A percentile compares a stretch with the other conserved stretches of the same genome.
Evolutionary conservation across 2,329 filamentous ascomycete genomes (phyloP).

Genomic region (Fusarium coicis): DNA sequence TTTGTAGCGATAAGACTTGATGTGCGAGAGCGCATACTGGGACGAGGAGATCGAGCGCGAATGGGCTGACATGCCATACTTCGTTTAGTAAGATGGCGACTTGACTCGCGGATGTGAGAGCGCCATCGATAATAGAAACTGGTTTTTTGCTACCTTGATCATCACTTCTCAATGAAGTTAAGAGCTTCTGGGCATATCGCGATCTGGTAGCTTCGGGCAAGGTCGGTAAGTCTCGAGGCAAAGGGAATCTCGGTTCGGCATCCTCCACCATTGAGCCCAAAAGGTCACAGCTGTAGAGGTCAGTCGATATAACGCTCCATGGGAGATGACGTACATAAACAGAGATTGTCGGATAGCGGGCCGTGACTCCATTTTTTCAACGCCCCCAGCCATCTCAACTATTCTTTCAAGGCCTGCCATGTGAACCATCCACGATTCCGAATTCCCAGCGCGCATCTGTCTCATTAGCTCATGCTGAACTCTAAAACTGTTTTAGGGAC

Average conservation of each 20-base stretch:
- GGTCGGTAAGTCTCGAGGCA: background rate
- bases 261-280: constrained; percentile 32
- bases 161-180: background rate
- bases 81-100: constrained; percentile 16
- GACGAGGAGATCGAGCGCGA: constrained; percentile 16
- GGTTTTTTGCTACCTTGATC: no score
- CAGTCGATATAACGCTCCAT: no score
- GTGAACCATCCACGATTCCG: constrained; percentile 26
- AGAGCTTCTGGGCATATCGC: background rate
- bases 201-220: background rate
- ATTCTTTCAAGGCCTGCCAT: constrained; percentile 29
- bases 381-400: constrained; percentile 17
- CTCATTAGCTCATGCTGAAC: background rate
- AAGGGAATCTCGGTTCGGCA: constrained; percentile 15
- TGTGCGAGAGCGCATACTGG: constrained; percentile 25
- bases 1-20: constrained; percentile 16
- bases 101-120: background rate
- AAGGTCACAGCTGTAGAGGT: constrained; percentile 7
- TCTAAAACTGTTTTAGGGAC: background rate
- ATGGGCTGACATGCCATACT: background rate
- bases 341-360: constrained; percentile 26
- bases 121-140: background rate
- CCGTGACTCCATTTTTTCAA: constrained; percentile 12
- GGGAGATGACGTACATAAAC: constrained; percentile 19
- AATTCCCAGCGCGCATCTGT: constrained; percentile 28